Evolutionary conservation across 805 yeast species (phyloP).

Genomic region (Candida lessepsii): DNA sequence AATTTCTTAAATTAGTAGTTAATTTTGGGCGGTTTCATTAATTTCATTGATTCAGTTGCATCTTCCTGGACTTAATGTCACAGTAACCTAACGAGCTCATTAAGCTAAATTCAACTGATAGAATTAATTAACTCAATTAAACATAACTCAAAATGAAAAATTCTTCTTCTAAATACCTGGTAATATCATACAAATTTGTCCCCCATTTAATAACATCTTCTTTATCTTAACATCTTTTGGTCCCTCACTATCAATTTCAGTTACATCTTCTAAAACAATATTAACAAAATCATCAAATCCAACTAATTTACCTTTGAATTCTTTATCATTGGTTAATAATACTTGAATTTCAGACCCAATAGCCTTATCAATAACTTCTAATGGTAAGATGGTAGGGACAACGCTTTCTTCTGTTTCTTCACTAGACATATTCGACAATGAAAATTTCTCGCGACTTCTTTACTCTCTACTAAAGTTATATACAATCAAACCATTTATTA

Average conservation of each 20-base stretch:
- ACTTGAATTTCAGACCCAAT: conserved; percentile 80
- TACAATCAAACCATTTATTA: too few species aligned
- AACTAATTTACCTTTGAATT: conserved; percentile 81
- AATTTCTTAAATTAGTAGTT: too few species aligned
- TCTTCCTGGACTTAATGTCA: too few species aligned
- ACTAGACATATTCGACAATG: conserved; percentile 8
- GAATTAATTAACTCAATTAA: too few species aligned
- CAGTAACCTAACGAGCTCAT: too few species aligned
- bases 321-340: conserved; percentile 59
- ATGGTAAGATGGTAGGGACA: conserved; percentile 50
- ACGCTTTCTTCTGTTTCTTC: conserved; percentile 8
- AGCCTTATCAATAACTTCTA: conserved; percentile 85
- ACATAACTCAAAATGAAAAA: too few species aligned
- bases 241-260: conserved; percentile 52
- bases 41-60: too few species aligned
- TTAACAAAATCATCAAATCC: conserved; percentile 97
- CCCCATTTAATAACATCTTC: conserved; percentile 69
- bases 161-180: conserved; percentile 12
- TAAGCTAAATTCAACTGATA: too few species aligned
- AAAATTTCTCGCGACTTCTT: conserved; percentile 5
- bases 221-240: conserved; percentile 45
- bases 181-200: conserved; percentile 64
- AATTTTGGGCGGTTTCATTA: too few species aligned
- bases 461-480: too few species aligned
- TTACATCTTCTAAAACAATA: conserved; percentile 80